phyloP scores from a whole-genome alignment of 192 early-diverging fungal species.

The Kappamyces sp. region DNA sequence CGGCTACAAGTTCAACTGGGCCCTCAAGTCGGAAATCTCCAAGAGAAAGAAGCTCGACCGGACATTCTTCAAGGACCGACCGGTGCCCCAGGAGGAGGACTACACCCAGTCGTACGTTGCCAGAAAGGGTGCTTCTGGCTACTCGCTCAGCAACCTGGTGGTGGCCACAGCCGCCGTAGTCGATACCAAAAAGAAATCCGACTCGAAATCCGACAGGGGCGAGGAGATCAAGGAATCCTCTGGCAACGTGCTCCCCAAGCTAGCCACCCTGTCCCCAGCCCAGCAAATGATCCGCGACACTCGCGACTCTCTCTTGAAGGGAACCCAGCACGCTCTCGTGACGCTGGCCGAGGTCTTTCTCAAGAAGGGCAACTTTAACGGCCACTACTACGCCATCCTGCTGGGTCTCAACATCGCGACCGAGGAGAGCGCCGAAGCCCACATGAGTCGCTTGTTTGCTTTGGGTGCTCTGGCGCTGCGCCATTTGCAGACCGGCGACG shows the following conservation, averaged over 20 bases:
- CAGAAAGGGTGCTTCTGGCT: slow-evolving; percentile 3
- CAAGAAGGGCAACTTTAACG: background rate
- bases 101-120: slow-evolving; percentile 13
- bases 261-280: slow-evolving; percentile 6
- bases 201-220: slow-evolving; percentile 7
- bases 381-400: slow-evolving; percentile 25
- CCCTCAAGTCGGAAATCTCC: slow-evolving; percentile 17
- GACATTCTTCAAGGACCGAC: slow-evolving; percentile 13
- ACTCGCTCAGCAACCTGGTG: slow-evolving; percentile 3
- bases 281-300: slow-evolving; percentile 11
- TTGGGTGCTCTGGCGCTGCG: slow-evolving; percentile 4
- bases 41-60: background rate
- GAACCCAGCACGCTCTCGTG: slow-evolving; percentile 20
- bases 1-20: slow-evolving; percentile 24
- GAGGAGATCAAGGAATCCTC: slow-evolving; percentile 13
- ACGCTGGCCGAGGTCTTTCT: slow-evolving; percentile 31
- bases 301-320: background rate
- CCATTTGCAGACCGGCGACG: background rate
- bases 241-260: slow-evolving; percentile 9
- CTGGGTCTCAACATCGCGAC: slow-evolving; percentile 33
- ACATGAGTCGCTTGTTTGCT: slow-evolving; percentile 5
- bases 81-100: slow-evolving; percentile 15
- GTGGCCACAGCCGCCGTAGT: background rate
- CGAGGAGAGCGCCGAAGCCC: slow-evolving; percentile 9
- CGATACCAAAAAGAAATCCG: slow-evolving; percentile 3